Conservation (phyloP, 176 grass and related monocot species). For the Oryza australiensis region DNA sequence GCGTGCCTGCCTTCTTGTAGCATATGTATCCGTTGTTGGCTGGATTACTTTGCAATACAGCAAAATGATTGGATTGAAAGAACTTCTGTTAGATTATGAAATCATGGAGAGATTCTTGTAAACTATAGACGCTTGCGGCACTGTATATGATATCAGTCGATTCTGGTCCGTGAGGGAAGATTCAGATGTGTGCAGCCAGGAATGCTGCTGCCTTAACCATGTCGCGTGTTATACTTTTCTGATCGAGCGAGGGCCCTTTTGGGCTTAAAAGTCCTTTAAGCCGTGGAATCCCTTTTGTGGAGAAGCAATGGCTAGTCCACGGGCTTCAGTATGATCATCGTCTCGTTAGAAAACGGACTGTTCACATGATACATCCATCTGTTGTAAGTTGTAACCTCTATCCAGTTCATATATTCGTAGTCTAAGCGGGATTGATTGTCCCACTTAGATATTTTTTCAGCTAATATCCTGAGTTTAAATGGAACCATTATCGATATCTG, state of each 20-base stretch:
- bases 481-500: neutral
- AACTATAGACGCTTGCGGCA: conserved; percentile 25
- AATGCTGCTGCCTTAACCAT: neutral
- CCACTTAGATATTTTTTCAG: neutral
- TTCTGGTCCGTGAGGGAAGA: neutral
- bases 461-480: neutral
- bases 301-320: no score
- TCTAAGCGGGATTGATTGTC: neutral
- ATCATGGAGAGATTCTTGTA: conserved; percentile 67
- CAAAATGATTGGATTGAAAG: conserved; percentile 77
- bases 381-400: neutral
- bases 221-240: neutral
- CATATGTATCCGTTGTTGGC: conserved; percentile 72
- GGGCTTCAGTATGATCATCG: no score
- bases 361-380: neutral
- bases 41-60: conserved; percentile 87
- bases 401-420: neutral
- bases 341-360: no score
- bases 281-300: no score
- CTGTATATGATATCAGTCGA: conserved; percentile 32
- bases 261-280: no score
- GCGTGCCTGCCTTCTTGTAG: conserved; percentile 65
- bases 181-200: neutral
- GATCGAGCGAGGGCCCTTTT: no score
- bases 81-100: conserved; percentile 55